These are phyloP conservation scores for Acanthamoeba castellanii DNA, from an alignment of 208 protist genomes.

Conservation along the genomic window DNA sequence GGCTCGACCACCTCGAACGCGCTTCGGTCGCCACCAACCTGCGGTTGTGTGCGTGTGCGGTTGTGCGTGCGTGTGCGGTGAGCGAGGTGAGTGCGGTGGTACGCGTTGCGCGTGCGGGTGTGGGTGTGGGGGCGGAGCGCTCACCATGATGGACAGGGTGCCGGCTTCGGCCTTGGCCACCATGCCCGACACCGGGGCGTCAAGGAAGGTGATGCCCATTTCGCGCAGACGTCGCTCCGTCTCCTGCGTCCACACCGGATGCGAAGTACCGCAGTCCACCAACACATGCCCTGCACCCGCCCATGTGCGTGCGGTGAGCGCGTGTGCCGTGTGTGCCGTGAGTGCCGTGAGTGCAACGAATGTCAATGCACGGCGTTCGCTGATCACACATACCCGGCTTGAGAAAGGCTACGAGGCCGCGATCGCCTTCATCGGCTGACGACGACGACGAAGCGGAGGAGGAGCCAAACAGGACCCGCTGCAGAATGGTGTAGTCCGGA, in stretches of 20 bases:
- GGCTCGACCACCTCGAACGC: background rate
- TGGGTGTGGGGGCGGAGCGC: background rate
- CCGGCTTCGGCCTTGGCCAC: constrained; percentile 5
- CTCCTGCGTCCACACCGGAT: constrained; percentile 1
- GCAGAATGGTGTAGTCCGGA: background rate
- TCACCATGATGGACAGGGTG: background rate
- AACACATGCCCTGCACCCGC: background rate
- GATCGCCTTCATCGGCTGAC: background rate
- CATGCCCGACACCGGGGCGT: background rate
- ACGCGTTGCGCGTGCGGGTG: background rate
- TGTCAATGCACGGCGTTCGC: too few relatives aligned
- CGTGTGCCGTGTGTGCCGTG: too few relatives aligned
- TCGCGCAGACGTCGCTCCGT: background rate
- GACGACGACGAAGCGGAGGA: background rate
- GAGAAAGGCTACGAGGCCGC: background rate
- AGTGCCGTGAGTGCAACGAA: too few relatives aligned
- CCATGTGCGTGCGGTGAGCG: too few relatives aligned
- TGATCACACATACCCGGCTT: background rate
- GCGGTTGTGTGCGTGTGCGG: background rate
- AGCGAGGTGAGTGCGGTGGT: background rate
- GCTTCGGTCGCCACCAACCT: background rate
- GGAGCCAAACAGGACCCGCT: background rate
- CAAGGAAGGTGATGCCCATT: background rate
- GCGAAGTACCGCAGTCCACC: background rate
- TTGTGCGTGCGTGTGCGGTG: background rate